Conservation (phyloP, 1,284 basidiomycete species). For the Sporisorium exsertum region DNA sequence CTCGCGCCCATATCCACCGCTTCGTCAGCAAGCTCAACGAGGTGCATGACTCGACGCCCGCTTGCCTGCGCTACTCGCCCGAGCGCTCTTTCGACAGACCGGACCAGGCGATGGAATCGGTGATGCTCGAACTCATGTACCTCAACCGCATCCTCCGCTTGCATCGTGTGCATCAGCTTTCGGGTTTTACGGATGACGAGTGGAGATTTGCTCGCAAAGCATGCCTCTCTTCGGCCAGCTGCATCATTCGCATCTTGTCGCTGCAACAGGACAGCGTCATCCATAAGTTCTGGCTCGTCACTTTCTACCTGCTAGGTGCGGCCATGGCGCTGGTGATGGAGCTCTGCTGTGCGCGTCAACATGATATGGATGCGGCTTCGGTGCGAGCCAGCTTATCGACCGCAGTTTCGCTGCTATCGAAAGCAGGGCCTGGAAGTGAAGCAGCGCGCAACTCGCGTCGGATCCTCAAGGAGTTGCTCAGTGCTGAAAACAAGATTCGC, state of each 20-base stretch:
- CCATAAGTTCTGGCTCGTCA: constrained; percentile 62
- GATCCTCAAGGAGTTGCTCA: constrained; percentile 43
- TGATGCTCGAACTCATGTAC: constrained; percentile 63
- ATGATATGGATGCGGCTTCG: constrained; percentile 32
- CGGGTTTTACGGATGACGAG: constrained; percentile 56
- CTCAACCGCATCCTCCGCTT: constrained; percentile 64
- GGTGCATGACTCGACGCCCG: constrained; percentile 53
- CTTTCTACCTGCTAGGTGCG: constrained; percentile 61
- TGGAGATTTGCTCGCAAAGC: constrained; percentile 49
- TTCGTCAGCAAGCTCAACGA: constrained; percentile 52
- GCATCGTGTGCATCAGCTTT: constrained; percentile 61
- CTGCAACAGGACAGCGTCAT: constrained; percentile 50
- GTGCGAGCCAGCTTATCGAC: constrained; percentile 27
- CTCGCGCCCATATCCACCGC: constrained; percentile 39
- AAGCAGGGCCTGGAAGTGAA: constrained; percentile 41
- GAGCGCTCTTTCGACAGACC: constrained; percentile 52
- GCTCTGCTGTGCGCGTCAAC: constrained; percentile 44
- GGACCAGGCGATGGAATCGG: constrained; percentile 56
- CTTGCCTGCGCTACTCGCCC: constrained; percentile 58
- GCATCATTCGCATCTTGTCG: constrained; percentile 47
- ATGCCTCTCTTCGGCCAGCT: constrained; percentile 44
- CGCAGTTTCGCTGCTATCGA: constrained; percentile 41
- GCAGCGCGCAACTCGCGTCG: constrained; percentile 47
- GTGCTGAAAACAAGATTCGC: constrained; percentile 40
- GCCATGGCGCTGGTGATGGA: constrained; percentile 52